These are phyloP conservation scores for Nakaseomyces glabratus DNA, from an alignment of 1,139 yeast species.

Conservation along the genomic window DNA sequence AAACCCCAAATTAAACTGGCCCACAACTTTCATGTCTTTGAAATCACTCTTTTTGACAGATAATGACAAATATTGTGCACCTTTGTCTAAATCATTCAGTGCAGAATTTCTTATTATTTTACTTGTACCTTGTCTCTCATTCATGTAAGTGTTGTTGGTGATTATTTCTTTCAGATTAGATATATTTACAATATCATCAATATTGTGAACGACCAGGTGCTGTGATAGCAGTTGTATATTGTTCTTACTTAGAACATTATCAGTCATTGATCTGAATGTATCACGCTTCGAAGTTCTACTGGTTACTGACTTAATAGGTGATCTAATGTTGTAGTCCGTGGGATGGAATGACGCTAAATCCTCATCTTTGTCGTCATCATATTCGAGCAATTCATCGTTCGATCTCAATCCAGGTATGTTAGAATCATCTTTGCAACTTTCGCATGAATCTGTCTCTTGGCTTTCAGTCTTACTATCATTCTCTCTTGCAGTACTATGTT, in stretches of 20 bases:
- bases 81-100: slow-evolving; percentile 38
- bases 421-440: not conserved
- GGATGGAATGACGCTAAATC: not conserved
- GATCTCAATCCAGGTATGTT: not conserved
- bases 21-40: slow-evolving; percentile 62
- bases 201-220: no score
- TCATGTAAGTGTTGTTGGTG: not conserved
- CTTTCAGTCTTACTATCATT: no score
- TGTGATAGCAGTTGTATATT: no score
- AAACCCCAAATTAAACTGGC: slow-evolving; percentile 90
- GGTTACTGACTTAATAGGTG: not conserved
- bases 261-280: slow-evolving; percentile 2
- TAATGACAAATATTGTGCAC: slow-evolving; percentile 46
- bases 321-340: slow-evolving; percentile 1
- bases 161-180: not conserved
- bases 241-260: slow-evolving; percentile 1
- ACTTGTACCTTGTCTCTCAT: not conserved
- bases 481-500: no score
- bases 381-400: not conserved
- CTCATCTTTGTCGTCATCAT: slow-evolving; percentile 2
- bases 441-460: no score
- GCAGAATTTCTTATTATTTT: not conserved
- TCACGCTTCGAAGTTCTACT: not conserved
- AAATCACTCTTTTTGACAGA: slow-evolving; percentile 60
- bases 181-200: slow-evolving; percentile 1